phyloP scores from a whole-genome alignment of 805 yeast species.

The Hanseniaspora singularis region DNA sequence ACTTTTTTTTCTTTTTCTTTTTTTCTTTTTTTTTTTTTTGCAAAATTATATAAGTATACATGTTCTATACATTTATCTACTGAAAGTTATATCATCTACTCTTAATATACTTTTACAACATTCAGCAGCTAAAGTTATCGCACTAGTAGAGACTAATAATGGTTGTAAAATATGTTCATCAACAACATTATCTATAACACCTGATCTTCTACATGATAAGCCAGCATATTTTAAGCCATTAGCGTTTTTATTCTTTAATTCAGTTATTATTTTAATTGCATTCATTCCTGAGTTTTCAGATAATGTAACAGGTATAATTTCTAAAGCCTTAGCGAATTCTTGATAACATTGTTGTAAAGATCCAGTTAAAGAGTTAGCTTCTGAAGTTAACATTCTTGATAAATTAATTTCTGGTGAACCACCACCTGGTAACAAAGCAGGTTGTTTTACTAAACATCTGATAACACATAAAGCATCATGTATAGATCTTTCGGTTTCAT shows the following conservation, averaged over 20 bases:
- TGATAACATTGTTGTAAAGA: constrained; percentile 83
- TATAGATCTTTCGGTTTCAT: constrained; percentile 92
- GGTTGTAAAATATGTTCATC: constrained; percentile 96
- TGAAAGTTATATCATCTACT: constrained; percentile 92
- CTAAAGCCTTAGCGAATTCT: constrained; percentile 84
- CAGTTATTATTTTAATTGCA: constrained; percentile 84
- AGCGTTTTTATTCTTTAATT: constrained; percentile 81
- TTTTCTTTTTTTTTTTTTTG: too few species aligned
- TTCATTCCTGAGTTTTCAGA: constrained; percentile 94
- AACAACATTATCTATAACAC: constrained; percentile 69
- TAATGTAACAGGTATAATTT: constrained; percentile 82
- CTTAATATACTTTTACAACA: constrained; percentile 90
- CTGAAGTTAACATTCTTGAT: constrained; percentile 58
- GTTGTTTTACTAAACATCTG: constrained; percentile 77
- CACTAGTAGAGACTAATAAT: constrained; percentile 85
- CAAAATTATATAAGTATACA: too few species aligned
- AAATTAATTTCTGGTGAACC: constrained; percentile 96
- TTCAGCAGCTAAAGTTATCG: constrained; percentile 88
- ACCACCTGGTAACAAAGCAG: constrained; percentile 92
- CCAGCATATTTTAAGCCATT: constrained; percentile 90
- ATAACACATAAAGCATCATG: constrained; percentile 96
- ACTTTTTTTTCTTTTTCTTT: too few species aligned
- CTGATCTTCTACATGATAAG: constrained; percentile 84
- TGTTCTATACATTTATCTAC: constrained; percentile 52
- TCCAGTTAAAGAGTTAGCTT: constrained; percentile 63